These are phyloP conservation scores for Cercospora beticola DNA, from an alignment of 2,329 filamentous ascomycete species.

Conservation along the genomic window DNA sequence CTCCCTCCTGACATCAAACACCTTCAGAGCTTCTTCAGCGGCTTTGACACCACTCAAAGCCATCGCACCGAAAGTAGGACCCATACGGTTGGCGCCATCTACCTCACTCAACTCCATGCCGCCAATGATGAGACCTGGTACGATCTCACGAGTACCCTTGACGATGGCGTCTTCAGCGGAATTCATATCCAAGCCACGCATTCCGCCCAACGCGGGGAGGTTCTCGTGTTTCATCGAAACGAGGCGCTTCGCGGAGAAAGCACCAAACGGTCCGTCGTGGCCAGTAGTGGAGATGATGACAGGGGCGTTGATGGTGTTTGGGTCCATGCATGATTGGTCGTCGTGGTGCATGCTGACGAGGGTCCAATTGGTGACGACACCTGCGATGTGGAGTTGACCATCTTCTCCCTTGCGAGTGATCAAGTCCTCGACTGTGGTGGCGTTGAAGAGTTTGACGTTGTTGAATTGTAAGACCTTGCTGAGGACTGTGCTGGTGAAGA, in stretches of 20 bases:
- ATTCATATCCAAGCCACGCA: constrained; percentile 93
- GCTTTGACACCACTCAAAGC: constrained; percentile 84
- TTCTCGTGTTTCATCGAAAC: constrained; percentile 72
- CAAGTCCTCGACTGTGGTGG: constrained; percentile 86
- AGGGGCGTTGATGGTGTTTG: constrained; percentile 93
- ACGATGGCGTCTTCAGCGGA: constrained; percentile 89
- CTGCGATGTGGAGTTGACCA: constrained; percentile 68
- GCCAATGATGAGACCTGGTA: constrained; percentile 85
- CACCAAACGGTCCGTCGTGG: constrained; percentile 85
- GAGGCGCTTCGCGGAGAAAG: constrained; percentile 86
- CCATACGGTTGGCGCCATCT: constrained; percentile 74
- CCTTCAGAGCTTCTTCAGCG: constrained; percentile 76
- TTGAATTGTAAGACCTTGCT: constrained; percentile 79
- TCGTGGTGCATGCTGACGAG: constrained; percentile 64
- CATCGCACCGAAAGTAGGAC: constrained; percentile 87
- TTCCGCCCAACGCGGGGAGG: constrained; percentile 80
- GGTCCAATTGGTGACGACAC: constrained; percentile 95
- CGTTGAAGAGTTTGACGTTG: constrained; percentile 96
- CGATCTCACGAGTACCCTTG: constrained; percentile 83
- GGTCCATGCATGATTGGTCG: constrained; percentile 87
- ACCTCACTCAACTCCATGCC: constrained; percentile 93
- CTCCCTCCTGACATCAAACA: constrained; percentile 75
- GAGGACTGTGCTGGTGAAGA: constrained; percentile 86
- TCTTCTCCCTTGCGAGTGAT: constrained; percentile 68
- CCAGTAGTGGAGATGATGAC: constrained; percentile 86